phyloP scores from a whole-genome alignment of 2,329 filamentous ascomycete genomes.

The Zymoseptoria brevis region DNA sequence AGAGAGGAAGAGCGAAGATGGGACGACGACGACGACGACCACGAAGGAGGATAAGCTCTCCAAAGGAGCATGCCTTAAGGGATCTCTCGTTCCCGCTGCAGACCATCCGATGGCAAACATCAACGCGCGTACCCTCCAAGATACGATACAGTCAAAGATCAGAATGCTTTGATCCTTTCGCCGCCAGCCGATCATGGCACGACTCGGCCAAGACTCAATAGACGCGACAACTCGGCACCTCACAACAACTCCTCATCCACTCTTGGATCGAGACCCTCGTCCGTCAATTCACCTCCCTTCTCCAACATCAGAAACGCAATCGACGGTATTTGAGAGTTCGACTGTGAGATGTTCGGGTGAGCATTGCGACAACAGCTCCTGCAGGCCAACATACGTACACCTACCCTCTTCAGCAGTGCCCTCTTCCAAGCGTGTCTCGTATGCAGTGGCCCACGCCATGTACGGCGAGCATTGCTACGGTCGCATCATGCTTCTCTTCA shows the following conservation, averaged over 20 bases:
- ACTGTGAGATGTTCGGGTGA: not conserved
- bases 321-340: not conserved
- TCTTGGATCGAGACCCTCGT: not conserved
- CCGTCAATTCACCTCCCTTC: no score
- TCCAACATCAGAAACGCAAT: no score
- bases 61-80: no score
- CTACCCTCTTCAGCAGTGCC: not conserved
- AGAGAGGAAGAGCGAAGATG: not conserved
- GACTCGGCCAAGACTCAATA: not conserved
- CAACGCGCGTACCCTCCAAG: no score
- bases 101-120: no score
- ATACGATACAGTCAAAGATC: not conserved
- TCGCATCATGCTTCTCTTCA: not conserved
- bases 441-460: not conserved
- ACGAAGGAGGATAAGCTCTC: not conserved
- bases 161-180: not conserved
- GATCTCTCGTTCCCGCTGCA: not conserved
- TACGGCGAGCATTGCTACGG: not conserved
- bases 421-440: not conserved
- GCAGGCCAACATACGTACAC: not conserved
- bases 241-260: not conserved
- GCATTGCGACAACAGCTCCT: not conserved
- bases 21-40: no score
- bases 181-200: not conserved
- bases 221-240: not conserved